phyloP scores from a whole-genome alignment of 257 asterid genomes.

The Leonotis leonurus region DNA sequence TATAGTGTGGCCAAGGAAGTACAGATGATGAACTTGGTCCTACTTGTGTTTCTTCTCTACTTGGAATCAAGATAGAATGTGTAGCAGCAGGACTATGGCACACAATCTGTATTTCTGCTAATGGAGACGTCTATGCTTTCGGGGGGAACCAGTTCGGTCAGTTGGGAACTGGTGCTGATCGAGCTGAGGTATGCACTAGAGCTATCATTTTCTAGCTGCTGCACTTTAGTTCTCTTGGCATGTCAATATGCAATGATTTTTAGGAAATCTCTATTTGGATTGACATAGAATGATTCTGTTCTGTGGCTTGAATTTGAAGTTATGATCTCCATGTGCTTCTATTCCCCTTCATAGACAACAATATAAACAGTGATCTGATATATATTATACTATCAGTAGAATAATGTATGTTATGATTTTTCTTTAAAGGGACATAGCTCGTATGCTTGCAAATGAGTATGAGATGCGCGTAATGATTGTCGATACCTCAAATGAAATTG shows the following conservation, averaged over 20 bases:
- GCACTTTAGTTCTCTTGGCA: neutral
- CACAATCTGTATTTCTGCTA: constrained; percentile 82
- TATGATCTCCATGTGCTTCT: too few species aligned
- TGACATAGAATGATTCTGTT: neutral
- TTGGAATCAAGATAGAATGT: constrained; percentile 78
- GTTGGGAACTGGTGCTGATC: constrained; percentile 92
- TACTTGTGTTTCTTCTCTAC: constrained; percentile 78
- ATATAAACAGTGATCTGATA: too few species aligned
- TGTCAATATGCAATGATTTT: too few species aligned
- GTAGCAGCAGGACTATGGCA: constrained; percentile 99
- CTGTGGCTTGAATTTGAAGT: too few species aligned
- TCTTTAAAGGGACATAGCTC: too few species aligned
- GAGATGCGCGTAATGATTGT: too few species aligned
- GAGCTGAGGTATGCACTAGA: constrained; percentile 68
- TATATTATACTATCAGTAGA: too few species aligned
- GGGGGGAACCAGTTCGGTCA: constrained; percentile 99
- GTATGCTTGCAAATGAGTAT: too few species aligned
- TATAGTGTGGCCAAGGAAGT: constrained; percentile 97
- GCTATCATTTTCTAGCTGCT: neutral
- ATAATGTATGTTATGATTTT: too few species aligned
- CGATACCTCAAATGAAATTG: constrained; percentile 96
- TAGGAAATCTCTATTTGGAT: neutral
- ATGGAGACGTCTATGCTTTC: constrained; percentile 88
- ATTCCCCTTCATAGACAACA: neutral
- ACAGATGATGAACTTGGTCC: constrained; percentile 97